Evolutionary conservation across 202 grass and related monocot genomes (phyloP), one percentile per base, ranked within the genome.

Genomic region (Brachypodium distachyon): DNA sequence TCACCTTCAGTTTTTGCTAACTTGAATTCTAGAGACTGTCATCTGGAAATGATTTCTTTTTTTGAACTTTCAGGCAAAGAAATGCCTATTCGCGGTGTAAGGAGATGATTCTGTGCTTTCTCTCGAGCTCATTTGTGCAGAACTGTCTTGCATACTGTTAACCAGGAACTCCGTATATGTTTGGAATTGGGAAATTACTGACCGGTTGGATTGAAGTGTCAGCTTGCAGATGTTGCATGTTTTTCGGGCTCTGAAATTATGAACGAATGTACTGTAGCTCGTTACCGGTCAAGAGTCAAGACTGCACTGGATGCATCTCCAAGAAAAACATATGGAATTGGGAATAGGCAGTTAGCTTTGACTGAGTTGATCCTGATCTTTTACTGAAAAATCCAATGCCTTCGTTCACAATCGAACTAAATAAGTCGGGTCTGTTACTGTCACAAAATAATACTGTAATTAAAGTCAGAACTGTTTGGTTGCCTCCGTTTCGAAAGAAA

Each of bases 81-180:
- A 44, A 21, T 17, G 74, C 39, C 2, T 43, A 26, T 14, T 48
- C 31, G 17, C 33, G 44, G 7, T 61, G 32, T 25, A 19, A 12
- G 54, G 34, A 71, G 66, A 78, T 72, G 51, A 47, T 32, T 84
- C 36, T 72, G 28, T 43, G 55, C n/a, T 52, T 33, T 40, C 9
- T 4, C 17, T 3, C 53, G 9, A 2, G 2, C 14, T 12, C 7
- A 10, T 43, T 47, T 23, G 14, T 65, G 46, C 44, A 41, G 54
- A 37, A 37, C 21, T 9, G 38, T 61, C 36, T 25, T 55, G 11
- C 10, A 23, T 67, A 33, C 19, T 36, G 26, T 63, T 38, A 62
- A 11, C 6, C 59, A 12, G 31, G 4, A 19, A 27, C 12, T 6
- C 6, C 52, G 9, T 38, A 27, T 31, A 25, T 32, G 22, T 29